A percentile compares a stretch with the other conserved stretches of the same genome.
phyloP scores from a whole-genome alignment of 1,139 yeast species.

The Candida sanyaensis region DNA sequence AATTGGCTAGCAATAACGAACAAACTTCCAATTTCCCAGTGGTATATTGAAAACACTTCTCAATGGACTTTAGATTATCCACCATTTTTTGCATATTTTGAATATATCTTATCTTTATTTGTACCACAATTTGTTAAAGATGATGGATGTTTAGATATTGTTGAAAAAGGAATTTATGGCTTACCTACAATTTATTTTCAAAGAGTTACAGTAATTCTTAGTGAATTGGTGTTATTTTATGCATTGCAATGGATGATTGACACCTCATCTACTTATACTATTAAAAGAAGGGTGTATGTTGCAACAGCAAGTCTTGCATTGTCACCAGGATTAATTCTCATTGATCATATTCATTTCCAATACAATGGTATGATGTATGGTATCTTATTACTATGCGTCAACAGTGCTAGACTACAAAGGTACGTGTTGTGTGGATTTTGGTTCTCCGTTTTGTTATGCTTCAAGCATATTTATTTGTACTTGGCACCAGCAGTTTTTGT shows the following conservation, averaged over 20 bases:
- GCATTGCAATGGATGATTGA: conserved; percentile 74
- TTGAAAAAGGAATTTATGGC: conserved; percentile 66
- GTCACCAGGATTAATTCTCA: conserved; percentile 85
- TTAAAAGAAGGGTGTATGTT: conserved; percentile 57
- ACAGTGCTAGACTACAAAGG: conserved; percentile 62
- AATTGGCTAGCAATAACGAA: conserved; percentile 95
- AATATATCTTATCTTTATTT: conserved; percentile 71
- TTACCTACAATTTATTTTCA: conserved; percentile 82
- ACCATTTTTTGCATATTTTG: conserved; percentile 96
- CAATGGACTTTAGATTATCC: conserved; percentile 98
- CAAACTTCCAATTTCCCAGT: conserved; percentile 68
- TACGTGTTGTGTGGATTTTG: conserved; percentile 68
- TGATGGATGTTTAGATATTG: conserved; percentile 82
- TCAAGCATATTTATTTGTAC: conserved; percentile 90
- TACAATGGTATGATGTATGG: conserved; percentile 95
- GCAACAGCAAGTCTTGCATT: conserved; percentile 81
- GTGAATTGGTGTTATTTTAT: conserved; percentile 71
- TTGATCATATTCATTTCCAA: conserved; percentile 94
- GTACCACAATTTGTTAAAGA: conserved; percentile 63
- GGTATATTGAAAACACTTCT: conserved; percentile 85
- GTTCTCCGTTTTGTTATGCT: conserved; percentile 80
- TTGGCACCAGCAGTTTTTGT: conserved; percentile 94
- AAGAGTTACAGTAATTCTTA: conserved; percentile 72
- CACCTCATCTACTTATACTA: conserved; percentile 38
- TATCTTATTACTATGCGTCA: conserved; percentile 69